phyloP scores from a whole-genome alignment of 345 rosid species.

The Eucalyptus viminalis region DNA sequence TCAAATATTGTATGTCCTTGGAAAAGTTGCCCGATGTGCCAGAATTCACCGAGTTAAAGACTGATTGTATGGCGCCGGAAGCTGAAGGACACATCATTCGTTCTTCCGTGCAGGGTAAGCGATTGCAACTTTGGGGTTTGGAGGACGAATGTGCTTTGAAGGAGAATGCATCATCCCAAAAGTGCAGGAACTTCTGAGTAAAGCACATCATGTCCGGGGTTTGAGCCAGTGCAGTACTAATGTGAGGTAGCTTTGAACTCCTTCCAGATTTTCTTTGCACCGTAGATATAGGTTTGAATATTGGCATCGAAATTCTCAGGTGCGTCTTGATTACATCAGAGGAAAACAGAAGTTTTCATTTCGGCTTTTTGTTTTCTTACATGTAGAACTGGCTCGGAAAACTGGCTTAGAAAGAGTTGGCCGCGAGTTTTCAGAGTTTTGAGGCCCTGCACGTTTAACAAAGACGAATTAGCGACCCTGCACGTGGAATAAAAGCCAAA shows the following conservation, averaged over 20 bases:
- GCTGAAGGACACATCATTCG: neutral
- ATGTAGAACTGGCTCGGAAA: too few relatives aligned
- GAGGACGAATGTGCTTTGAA: too few relatives aligned
- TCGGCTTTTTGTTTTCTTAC: too few relatives aligned
- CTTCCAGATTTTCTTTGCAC: neutral
- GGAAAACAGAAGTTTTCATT: neutral
- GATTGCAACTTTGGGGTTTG: too few relatives aligned
- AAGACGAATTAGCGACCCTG: neutral
- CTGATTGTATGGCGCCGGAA: neutral
- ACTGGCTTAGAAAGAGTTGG: too few relatives aligned
- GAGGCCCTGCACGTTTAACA: neutral
- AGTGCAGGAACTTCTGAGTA: too few relatives aligned
- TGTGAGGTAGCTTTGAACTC: neutral
- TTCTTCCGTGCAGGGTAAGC: neutral
- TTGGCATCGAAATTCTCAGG: neutral
- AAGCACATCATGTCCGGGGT: too few relatives aligned
- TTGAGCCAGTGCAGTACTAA: too few relatives aligned
- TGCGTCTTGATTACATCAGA: neutral
- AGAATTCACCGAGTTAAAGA: neutral
- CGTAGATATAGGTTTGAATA: too few relatives aligned
- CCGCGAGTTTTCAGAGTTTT: too few relatives aligned
- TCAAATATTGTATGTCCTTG: neutral
- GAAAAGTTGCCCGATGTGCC: neutral
- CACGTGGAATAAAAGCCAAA: neutral
- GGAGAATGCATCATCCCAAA: too few relatives aligned